Conservation (phyloP, 192 early-diverging fungal genomes). For the Phlyctochytrium bullatum region DNA sequence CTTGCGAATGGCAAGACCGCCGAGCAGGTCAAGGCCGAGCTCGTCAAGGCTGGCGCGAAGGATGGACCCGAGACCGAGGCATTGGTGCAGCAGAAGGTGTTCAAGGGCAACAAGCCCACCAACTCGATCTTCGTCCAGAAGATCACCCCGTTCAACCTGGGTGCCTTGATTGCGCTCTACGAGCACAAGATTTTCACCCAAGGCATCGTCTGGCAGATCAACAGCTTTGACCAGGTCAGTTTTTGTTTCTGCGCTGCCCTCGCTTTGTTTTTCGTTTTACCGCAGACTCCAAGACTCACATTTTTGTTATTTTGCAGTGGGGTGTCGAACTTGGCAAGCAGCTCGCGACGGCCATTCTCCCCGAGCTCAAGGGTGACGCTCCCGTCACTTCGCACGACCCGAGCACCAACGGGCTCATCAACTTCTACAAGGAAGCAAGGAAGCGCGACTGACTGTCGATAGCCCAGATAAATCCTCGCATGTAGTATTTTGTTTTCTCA, state of each 20-base stretch:
- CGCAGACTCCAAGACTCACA: background rate
- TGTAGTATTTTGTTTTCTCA: too few relatives aligned
- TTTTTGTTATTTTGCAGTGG: constrained; percentile 39
- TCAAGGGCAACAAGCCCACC: constrained; percentile 95
- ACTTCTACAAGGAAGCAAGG: constrained; percentile 71
- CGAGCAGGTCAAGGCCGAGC: constrained; percentile 76
- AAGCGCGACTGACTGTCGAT: too few relatives aligned
- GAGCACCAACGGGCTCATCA: constrained; percentile 95
- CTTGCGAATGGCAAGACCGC: constrained; percentile 91
- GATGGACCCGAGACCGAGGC: constrained; percentile 36
- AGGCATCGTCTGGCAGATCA: constrained; percentile 97
- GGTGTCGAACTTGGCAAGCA: constrained; percentile 98
- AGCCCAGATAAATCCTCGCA: too few relatives aligned
- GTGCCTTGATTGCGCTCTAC: constrained; percentile 92
- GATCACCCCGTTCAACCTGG: constrained; percentile 86
- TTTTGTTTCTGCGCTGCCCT: background rate
- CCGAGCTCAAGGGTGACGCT: constrained; percentile 70
- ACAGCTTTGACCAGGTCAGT: constrained; percentile 86
- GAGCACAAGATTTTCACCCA: constrained; percentile 99
- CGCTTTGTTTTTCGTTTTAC: constrained; percentile 3
- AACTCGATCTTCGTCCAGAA: constrained; percentile 95
- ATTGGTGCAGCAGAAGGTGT: constrained; percentile 93
- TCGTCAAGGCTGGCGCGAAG: constrained; percentile 67
- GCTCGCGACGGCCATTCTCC: constrained; percentile 93
- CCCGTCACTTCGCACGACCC: constrained; percentile 78